Percentiles rank a stretch among this genome's conserved stretches.
Evolutionary conservation across 257 asterid species (phyloP).

Genomic region (Forsythia suspensa): DNA sequence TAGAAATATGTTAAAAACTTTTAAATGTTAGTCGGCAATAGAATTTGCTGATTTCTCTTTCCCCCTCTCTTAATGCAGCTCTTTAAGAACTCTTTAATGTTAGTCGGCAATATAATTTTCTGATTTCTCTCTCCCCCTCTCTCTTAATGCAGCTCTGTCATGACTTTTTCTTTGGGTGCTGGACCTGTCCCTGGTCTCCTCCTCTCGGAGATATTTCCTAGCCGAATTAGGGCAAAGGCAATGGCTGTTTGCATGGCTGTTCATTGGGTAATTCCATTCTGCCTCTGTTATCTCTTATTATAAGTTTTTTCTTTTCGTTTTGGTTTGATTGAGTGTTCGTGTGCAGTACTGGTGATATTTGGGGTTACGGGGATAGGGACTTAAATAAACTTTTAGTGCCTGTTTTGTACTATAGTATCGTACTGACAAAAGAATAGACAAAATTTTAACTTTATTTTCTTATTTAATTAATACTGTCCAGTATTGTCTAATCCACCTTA

Average conservation of each 20-base stretch:
- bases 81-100: not conserved
- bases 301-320: not conserved
- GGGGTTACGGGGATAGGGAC: not conserved
- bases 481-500: not conserved
- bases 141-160: slow-evolving; percentile 55
- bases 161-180: slow-evolving; percentile 81
- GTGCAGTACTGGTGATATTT: not conserved
- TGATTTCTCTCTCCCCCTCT: not conserved
- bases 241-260: slow-evolving; percentile 95
- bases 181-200: slow-evolving; percentile 93
- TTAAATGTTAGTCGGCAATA: not conserved
- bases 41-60: not conserved
- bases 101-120: not conserved
- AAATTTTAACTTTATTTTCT: not conserved
- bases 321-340: not conserved
- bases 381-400: not conserved
- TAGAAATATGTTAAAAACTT: not conserved
- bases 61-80: slow-evolving; percentile 39
- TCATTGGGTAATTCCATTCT: slow-evolving; percentile 76
- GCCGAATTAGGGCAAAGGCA: slow-evolving; percentile 88
- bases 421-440: not conserved
- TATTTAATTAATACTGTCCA: not conserved
- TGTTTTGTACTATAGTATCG: not conserved
- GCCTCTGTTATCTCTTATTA: not conserved
- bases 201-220: slow-evolving; percentile 84